phyloP scores from a whole-genome alignment of 176 grass and related monocot genomes.

The Zoysia pacifica region DNA sequence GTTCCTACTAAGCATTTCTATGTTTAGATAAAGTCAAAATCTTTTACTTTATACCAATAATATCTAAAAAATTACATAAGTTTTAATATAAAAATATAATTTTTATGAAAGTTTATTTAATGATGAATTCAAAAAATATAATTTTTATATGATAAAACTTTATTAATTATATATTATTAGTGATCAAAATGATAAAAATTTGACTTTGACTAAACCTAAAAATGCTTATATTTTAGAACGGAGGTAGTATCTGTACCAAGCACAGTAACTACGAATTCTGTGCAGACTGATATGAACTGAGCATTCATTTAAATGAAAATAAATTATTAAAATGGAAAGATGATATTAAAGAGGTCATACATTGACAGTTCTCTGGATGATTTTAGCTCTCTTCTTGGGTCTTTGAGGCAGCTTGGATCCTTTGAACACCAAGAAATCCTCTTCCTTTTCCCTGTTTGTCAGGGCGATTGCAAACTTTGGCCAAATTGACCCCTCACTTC shows the following conservation, averaged over 20 bases:
- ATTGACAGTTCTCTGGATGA: constrained; percentile 82
- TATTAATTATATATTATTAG: no score
- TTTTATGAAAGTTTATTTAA: no score
- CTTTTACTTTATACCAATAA: no score
- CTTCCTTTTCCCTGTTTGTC: constrained; percentile 96
- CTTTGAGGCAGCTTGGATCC: constrained; percentile 93
- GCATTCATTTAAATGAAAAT: constrained; percentile 8
- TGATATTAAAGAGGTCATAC: constrained; percentile 51
- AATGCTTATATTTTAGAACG: no score
- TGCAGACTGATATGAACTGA: constrained; percentile 23
- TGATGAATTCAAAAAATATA: no score
- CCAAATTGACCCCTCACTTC: constrained; percentile 77
- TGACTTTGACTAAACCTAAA: no score
- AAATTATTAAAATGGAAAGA: constrained; percentile 22
- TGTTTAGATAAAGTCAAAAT: no score
- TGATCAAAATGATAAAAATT: no score
- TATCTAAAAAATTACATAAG: no score
- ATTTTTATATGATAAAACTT: no score
- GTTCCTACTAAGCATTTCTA: no score
- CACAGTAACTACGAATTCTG: constrained; percentile 29
- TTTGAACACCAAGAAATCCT: constrained; percentile 90
- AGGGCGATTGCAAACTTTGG: constrained; percentile 70
- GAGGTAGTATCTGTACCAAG: constrained; percentile 30
- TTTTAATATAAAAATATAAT: no score
- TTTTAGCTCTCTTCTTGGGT: constrained; percentile 93